Base-by-base conservation (phyloP, 1,284 basidiomycete genomes). In the Paramarasmius palmivorus region DNA sequence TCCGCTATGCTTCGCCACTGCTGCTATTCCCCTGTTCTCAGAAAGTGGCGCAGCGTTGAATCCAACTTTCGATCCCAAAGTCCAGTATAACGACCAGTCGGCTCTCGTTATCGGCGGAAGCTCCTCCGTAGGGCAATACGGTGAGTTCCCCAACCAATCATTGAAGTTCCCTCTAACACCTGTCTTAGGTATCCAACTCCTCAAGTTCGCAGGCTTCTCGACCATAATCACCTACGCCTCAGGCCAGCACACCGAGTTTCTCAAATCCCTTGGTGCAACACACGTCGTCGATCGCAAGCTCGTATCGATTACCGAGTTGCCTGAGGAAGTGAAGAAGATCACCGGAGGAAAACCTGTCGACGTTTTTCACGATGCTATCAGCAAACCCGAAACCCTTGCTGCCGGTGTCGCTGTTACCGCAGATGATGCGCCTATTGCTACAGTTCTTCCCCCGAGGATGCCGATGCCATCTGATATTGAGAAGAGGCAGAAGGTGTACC, bases 181-280 rank as follows among this genome's bases (percentile, higher is more conserved):
- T n/a, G n/a, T n/a, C n/a, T n/a, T n/a, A 82, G 82, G 67, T 1
- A 73, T 86, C 45, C 84, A 86, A 62, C 62, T 86, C 12, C 79
- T 79, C 4, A 77, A 70, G 57, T 59, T 78, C 25, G 75, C 78
- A 0, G 82, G 81, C 0, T 82, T 82, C 69, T 73, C 70, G 3
- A 77, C 75, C 0, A 80, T 84, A 54, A 76, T 85, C 49, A 68
- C 79, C 5, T 82, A 78, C 2, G 73, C 82, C 1, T 83, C 79
- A 6, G 59, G 62, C 14, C 72, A 71, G 56, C 75, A 84, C 57
- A 58, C 64, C 19, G 66, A 64, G 0, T 61, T 64, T 37, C 73
- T 86, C 54, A 77, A 76, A 59, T 66, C 70, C 0, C 67, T 82
- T 22, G 84, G 85, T 2, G 85, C 81, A 0, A 80, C 79, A 0